These are phyloP conservation scores for Tylopilus felleus DNA, from an alignment of 768 basidiomycete species.

Conservation along the genomic window DNA sequence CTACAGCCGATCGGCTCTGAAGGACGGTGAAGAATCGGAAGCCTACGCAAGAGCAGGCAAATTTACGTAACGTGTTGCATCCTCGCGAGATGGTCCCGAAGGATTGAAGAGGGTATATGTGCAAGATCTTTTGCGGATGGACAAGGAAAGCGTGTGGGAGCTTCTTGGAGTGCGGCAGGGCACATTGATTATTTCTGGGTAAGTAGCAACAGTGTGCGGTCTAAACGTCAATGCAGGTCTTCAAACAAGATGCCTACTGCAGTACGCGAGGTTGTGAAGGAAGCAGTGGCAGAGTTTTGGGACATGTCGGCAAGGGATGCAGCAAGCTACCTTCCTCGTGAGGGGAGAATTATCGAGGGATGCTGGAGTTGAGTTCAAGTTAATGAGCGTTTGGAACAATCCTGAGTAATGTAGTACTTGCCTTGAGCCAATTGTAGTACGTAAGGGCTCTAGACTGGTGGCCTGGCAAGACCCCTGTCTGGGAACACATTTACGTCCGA, in stretches of 20 bases:
- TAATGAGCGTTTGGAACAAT: too few relatives aligned
- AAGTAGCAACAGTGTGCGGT: conserved; percentile 22
- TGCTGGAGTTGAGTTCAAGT: conserved; percentile 82
- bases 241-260: conserved; percentile 94
- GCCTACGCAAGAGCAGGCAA: conserved; percentile 37
- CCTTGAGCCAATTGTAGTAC: too few relatives aligned
- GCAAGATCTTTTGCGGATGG: conserved; percentile 73
- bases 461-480: too few relatives aligned
- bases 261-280: conserved; percentile 69
- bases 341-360: conserved; percentile 74
- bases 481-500: too few relatives aligned
- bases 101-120: conserved; percentile 79
- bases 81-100: conserved; percentile 76
- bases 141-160: conserved; percentile 65
- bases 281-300: conserved; percentile 49
- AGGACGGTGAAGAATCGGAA: conserved; percentile 72
- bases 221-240: conserved; percentile 52
- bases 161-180: conserved; percentile 55
- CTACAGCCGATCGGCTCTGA: conserved; percentile 66
- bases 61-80: conserved; percentile 67
- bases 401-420: too few relatives aligned
- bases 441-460: too few relatives aligned
- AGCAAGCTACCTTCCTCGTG: conserved; percentile 49
- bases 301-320: conserved; percentile 51
- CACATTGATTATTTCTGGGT: conserved; percentile 90